phyloP scores from a whole-genome alignment of 495 filamentous ascomycete genomes.

The Penicillium pancosmium region DNA sequence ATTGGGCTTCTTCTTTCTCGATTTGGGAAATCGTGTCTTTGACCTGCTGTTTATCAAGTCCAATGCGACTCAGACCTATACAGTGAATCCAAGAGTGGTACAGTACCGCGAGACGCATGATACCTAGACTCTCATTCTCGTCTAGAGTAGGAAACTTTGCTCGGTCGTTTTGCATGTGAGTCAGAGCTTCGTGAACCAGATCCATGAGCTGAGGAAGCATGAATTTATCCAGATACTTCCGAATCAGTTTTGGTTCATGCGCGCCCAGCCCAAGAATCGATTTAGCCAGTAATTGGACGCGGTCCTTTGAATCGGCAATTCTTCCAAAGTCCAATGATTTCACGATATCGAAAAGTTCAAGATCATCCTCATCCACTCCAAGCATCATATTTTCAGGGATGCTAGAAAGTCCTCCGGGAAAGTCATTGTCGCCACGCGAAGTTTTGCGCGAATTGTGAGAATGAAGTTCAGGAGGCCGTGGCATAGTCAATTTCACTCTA shows the following conservation, averaged over 20 bases:
- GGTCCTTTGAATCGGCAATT: constrained; percentile 5
- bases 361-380: not conserved
- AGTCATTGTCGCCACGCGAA: not conserved
- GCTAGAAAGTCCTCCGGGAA: not conserved
- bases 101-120: constrained; percentile 39
- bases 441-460: not conserved
- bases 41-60: not conserved
- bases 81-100: constrained; percentile 47
- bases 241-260: not conserved
- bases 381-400: not conserved
- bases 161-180: constrained; percentile 13
- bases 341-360: constrained; percentile 2
- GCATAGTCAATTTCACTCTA: not conserved
- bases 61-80: not conserved
- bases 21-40: not conserved
- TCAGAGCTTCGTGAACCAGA: constrained; percentile 7
- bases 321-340: not conserved
- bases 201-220: constrained; percentile 2
- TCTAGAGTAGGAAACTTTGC: not conserved
- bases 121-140: constrained; percentile 7
- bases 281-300: constrained; percentile 17
- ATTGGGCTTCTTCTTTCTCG: not conserved
- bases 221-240: not conserved
- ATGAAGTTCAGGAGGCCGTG: not conserved
- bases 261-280: constrained; percentile 2